Evolutionary conservation across 208 protist genomes (phyloP).

Genomic region (Trypanosoma lewisi): DNA sequence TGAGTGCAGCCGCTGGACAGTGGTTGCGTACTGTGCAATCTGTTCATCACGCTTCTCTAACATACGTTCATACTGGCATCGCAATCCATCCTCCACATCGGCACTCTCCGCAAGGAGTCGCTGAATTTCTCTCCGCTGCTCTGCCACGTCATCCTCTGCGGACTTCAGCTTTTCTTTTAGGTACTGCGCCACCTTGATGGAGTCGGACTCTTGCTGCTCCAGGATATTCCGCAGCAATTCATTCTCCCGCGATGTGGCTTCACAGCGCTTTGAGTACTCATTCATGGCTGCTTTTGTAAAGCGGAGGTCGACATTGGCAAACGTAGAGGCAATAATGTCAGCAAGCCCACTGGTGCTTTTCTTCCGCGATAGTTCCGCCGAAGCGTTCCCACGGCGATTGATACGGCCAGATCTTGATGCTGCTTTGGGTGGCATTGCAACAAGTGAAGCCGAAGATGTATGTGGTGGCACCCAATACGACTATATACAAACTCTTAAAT

Average conservation of each 20-base stretch:
- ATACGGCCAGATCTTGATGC: background rate
- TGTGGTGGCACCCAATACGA: background rate
- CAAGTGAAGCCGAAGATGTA: background rate
- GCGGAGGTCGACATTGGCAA: constrained; percentile 57
- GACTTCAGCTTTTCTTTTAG: constrained; percentile 48
- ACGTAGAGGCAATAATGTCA: constrained; percentile 52
- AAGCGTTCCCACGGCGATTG: constrained; percentile 5
- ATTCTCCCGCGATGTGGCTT: constrained; percentile 42
- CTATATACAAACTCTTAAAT: background rate
- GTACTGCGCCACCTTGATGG: constrained; percentile 49
- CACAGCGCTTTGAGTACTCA: constrained; percentile 44
- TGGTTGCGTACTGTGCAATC: constrained; percentile 43
- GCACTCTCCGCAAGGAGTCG: constrained; percentile 33
- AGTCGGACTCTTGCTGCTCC: constrained; percentile 48
- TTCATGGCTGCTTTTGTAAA: constrained; percentile 43
- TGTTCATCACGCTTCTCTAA: constrained; percentile 66
- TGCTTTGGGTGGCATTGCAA: background rate
- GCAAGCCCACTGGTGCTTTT: background rate
- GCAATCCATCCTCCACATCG: constrained; percentile 31
- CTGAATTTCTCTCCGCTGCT: constrained; percentile 39
- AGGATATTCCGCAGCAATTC: constrained; percentile 44
- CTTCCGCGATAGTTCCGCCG: background rate
- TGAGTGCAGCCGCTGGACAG: constrained; percentile 52
- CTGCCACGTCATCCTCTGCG: constrained; percentile 23
- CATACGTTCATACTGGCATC: constrained; percentile 45